phyloP scores from a whole-genome alignment of 169 alveolate species.

The Cryptosporidium meleagridis region DNA sequence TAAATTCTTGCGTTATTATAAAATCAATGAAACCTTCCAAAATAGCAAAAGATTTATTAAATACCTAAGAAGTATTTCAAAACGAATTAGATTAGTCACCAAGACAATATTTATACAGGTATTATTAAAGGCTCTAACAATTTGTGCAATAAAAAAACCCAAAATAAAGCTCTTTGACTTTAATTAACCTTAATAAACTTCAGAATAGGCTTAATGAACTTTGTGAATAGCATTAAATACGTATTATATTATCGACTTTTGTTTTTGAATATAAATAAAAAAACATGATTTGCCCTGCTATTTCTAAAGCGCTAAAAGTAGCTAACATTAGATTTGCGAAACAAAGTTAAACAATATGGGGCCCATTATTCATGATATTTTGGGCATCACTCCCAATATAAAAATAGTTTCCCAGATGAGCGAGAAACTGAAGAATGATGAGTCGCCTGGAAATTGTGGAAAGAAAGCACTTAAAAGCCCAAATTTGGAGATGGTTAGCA shows the following conservation, averaged over 20 bases:
- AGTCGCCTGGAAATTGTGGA: background rate
- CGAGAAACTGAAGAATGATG: slow-evolving; percentile 26
- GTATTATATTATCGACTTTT: too few species aligned
- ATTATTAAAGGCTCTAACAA: background rate
- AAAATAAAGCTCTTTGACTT: too few species aligned
- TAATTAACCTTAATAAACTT: too few species aligned
- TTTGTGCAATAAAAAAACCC: background rate
- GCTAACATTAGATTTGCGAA: background rate
- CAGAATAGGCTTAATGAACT: background rate
- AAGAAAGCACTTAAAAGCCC: background rate
- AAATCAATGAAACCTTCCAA: background rate
- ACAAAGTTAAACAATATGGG: slow-evolving; percentile 32
- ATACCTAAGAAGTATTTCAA: too few species aligned
- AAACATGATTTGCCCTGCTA: background rate
- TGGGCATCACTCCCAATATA: slow-evolving; percentile 55
- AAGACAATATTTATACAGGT: too few species aligned
- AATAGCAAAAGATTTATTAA: background rate
- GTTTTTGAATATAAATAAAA: too few species aligned
- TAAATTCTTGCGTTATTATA: background rate
- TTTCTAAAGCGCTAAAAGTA: background rate
- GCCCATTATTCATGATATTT: slow-evolving; percentile 13
- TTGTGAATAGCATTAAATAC: too few species aligned
- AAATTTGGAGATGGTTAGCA: slow-evolving; percentile 39
- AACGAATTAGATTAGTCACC: background rate
- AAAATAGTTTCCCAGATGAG: slow-evolving; percentile 72